Conservation (phyloP, 768 basidiomycete species). For the Crepidotus variabilis region DNA sequence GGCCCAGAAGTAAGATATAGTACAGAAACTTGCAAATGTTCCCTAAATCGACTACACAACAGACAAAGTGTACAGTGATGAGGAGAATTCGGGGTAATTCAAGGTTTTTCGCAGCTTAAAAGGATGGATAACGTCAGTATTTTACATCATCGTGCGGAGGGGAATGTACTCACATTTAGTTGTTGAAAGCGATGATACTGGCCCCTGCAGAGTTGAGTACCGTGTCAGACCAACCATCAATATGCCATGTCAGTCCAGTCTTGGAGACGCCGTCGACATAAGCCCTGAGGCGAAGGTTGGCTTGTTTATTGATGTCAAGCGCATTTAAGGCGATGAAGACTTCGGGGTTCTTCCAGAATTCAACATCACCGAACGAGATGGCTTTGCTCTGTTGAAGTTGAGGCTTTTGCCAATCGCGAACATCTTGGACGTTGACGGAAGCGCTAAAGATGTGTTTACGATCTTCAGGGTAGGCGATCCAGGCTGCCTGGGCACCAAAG, state of each 20-base stretch:
- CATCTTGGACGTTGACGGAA: not conserved
- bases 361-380: not conserved
- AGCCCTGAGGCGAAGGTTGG: not conserved
- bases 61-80: too few species aligned
- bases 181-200: slow-evolving; percentile 3
- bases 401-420: not conserved
- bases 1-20: too few species aligned
- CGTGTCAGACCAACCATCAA: not conserved
- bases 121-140: too few species aligned
- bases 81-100: too few species aligned
- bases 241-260: not conserved
- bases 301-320: not conserved
- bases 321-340: not conserved
- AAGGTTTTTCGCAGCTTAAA: too few species aligned
- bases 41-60: too few species aligned
- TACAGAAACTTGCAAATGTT: too few species aligned
- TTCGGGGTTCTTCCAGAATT: not conserved
- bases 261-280: not conserved
- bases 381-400: slow-evolving; percentile 1
- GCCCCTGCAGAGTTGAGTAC: not conserved
- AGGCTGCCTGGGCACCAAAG: not conserved
- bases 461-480: slow-evolving; percentile 3
- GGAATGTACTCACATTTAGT: not conserved
- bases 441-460: not conserved
- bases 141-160: too few species aligned